Conservation (phyloP, 129 eudicot genomes). For the Pittosporum tobira region DNA sequence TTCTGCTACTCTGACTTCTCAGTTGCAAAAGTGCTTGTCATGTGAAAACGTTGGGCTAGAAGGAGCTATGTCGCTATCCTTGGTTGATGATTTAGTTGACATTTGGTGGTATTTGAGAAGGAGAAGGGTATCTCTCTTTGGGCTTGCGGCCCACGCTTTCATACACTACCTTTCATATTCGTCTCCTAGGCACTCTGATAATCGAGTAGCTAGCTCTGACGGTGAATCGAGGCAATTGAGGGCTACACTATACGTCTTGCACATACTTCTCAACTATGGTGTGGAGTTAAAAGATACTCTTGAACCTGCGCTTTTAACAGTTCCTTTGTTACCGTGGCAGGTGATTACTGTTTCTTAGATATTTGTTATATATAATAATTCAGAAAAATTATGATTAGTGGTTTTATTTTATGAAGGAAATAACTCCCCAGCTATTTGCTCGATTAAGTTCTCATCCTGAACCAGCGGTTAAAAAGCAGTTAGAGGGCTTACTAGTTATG, state of each 20-base stretch:
- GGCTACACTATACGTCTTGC: slow-evolving; percentile 73
- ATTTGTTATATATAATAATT: slow-evolving; percentile 6
- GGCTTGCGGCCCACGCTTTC: slow-evolving; percentile 88
- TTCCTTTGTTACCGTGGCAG: slow-evolving; percentile 98
- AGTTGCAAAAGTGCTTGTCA: slow-evolving; percentile 51
- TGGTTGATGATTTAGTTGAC: slow-evolving; percentile 43
- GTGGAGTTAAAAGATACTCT: slow-evolving; percentile 76
- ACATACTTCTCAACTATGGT: slow-evolving; percentile 89
- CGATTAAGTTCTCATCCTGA: slow-evolving; percentile 98
- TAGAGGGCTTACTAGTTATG: slow-evolving; percentile 72
- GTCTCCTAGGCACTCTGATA: slow-evolving; percentile 44
- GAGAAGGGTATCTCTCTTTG: slow-evolving; percentile 84
- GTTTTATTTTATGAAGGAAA: slow-evolving; percentile 60
- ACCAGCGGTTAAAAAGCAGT: slow-evolving; percentile 72
- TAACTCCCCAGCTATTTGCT: slow-evolving; percentile 91
- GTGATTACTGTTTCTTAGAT: slow-evolving; percentile 20
- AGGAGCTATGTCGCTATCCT: slow-evolving; percentile 21
- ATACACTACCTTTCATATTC: slow-evolving; percentile 69
- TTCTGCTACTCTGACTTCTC: slow-evolving; percentile 57
- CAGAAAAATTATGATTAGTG: slow-evolving; percentile 19
- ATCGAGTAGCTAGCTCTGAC: slow-evolving; percentile 28
- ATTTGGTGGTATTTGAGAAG: slow-evolving; percentile 91
- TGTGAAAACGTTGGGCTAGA: slow-evolving; percentile 33
- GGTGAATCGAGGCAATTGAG: slow-evolving; percentile 49
- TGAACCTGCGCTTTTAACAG: slow-evolving; percentile 75